phyloP scores from a whole-genome alignment of 306 rosid species.

The peach (Prunus persica) region DNA sequence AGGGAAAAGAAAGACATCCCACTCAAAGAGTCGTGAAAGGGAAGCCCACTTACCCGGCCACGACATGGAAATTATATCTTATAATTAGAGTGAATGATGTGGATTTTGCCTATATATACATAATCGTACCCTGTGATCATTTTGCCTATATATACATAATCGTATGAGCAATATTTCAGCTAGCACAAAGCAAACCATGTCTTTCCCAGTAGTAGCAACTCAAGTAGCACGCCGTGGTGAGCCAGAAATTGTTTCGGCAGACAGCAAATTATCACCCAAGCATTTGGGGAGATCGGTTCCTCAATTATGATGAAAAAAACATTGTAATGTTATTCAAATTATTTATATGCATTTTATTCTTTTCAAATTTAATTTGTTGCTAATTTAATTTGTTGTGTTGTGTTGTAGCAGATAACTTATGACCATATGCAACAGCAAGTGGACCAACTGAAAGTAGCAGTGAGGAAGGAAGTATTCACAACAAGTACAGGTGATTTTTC shows the following conservation, averaged over 20 bases:
- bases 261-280: not conserved
- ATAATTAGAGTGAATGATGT: not conserved
- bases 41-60: too few species aligned
- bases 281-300: not conserved
- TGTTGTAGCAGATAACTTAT: not conserved
- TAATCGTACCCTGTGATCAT: too few species aligned
- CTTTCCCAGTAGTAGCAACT: not conserved
- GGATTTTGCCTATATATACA: not conserved
- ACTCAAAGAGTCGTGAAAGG: too few species aligned
- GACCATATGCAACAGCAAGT: not conserved
- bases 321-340: not conserved
- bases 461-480: constrained; percentile 18
- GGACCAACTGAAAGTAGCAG: not conserved
- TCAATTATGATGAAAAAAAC: not conserved
- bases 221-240: too few species aligned
- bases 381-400: too few species aligned
- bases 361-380: too few species aligned
- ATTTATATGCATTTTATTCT: too few species aligned
- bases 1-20: too few species aligned
- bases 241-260: not conserved
- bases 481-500: not conserved
- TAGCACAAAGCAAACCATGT: not conserved
- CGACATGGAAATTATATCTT: too few species aligned
- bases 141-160: not conserved
- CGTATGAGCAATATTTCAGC: not conserved